Evolutionary conservation across 306 rosid genomes (phyloP).

Genomic region (Prunus kanzakura): DNA sequence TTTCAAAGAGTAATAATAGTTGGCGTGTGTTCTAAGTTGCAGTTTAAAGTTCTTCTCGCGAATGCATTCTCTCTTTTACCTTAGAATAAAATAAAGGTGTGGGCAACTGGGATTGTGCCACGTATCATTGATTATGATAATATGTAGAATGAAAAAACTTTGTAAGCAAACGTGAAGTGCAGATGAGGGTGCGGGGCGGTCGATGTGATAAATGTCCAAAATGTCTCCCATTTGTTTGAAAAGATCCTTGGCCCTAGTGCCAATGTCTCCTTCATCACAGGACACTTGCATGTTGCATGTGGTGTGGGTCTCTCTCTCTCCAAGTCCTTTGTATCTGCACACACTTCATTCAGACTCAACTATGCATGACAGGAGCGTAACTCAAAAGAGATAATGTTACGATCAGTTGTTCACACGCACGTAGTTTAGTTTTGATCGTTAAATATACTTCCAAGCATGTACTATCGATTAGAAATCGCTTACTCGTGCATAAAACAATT

Average conservation of each 20-base stretch:
- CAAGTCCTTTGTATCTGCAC: slow-evolving; percentile 4
- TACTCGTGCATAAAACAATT: too few species aligned
- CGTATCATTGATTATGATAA: background rate
- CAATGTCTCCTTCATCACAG: slow-evolving; percentile 38
- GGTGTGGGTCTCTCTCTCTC: slow-evolving; percentile 4
- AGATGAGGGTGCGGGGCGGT: slow-evolving; percentile 36
- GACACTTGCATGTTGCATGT: slow-evolving; percentile 33
- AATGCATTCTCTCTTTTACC: background rate
- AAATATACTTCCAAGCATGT: too few species aligned
- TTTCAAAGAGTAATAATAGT: background rate
- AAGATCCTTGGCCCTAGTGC: slow-evolving; percentile 35
- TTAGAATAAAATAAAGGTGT: background rate
- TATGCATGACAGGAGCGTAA: background rate
- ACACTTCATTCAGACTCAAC: slow-evolving; percentile 2
- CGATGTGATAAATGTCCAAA: slow-evolving; percentile 32
- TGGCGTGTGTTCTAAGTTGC: slow-evolving; percentile 6
- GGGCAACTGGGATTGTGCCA: background rate
- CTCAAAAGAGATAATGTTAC: background rate
- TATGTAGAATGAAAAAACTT: background rate
- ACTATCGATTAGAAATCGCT: too few species aligned
- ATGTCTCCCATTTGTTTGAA: slow-evolving; percentile 39
- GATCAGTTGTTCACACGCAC: background rate
- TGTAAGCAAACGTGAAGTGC: slow-evolving; percentile 31
- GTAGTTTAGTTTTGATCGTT: background rate
- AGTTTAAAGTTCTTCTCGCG: background rate